A percentile compares a stretch with the other conserved stretches of the same genome.
Conservation (phyloP, 495 filamentous ascomycete species). For the Penicillium pulvis region DNA sequence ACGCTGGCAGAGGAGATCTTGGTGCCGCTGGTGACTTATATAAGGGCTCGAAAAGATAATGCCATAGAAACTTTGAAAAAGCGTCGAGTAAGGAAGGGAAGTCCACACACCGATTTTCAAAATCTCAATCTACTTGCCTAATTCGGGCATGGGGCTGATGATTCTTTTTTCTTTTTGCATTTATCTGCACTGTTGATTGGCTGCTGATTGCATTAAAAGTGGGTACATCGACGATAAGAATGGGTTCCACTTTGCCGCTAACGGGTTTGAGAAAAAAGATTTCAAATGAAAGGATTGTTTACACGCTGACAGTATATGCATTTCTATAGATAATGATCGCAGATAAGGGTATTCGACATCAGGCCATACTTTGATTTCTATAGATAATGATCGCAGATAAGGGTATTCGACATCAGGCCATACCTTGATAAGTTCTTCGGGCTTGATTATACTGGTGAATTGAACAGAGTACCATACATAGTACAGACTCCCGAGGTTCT, state of each 20-base stretch:
- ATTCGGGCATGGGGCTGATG: background rate
- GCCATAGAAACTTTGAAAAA: background rate
- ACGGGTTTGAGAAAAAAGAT: background rate
- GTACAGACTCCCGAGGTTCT: too few species aligned
- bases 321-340: too few species aligned
- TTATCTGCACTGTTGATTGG: background rate
- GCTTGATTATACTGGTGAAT: too few species aligned
- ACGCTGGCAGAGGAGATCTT: background rate
- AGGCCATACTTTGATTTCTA: too few species aligned
- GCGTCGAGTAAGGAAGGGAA: background rate
- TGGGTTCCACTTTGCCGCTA: background rate
- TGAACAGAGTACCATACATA: too few species aligned
- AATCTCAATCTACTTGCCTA: constrained; percentile 7
- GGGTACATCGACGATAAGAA: background rate
- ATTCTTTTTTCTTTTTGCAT: background rate
- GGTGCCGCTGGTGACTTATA: background rate
- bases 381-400: too few species aligned
- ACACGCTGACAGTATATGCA: too few species aligned
- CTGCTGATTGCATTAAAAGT: background rate
- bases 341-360: too few species aligned
- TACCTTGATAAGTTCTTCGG: too few species aligned
- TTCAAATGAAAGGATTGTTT: too few species aligned
- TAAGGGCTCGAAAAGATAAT: background rate
- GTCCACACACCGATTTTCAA: background rate
- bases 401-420: too few species aligned